Evolutionary conservation across 1,284 basidiomycete species (phyloP), one percentile per base, ranked within the genome.

Genomic region (Malassezia dermatis): DNA sequence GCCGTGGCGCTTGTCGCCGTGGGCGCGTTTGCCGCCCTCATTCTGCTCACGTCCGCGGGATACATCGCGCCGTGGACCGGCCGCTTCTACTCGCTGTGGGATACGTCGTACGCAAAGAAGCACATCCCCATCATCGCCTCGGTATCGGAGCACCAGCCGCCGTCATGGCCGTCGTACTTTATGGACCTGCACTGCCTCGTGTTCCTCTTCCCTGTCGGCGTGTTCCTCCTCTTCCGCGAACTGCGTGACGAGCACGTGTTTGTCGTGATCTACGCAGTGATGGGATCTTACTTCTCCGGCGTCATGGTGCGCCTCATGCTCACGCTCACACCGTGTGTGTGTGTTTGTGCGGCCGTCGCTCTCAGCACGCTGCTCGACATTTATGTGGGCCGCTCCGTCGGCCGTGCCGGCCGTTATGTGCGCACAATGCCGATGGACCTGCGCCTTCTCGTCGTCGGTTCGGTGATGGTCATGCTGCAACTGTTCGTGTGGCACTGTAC

Each of bases 51-150:
- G 0, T 88, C 89, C 78, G 86, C 85, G 58, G 93, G 93, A 31
- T 89, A 85, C 83, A 95, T 99, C 34, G 91, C 93, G 1, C 93
- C 93, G 0, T 99, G 94, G 91, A 96, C 91, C 30, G 94, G 94
- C 41, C 86, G 94, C 59, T 98, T 99, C 82, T 99, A 99, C 77
- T 95, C 91, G 2, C 81, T 99, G 11, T 99, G 93, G 91, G 94
- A 99, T 77, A 98, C 94, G 1, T 90, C 88, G 32, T 99, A 99
- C 74, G 94, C 93, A 58, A 94, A 94, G 78, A 88, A 87, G 74
- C 86, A 89, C 75, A 89, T 95, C 68, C 91, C 91, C 31, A 96
- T 98, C 79, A 96, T 99, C 71, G 94, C 94, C 6, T 96, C 93
- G 19, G 94, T 96, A 19, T 95, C 90, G n/a, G 94, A 98, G 77